Conservation (phyloP, 2,329 filamentous ascomycete species). For the Monilinia polystroma region DNA sequence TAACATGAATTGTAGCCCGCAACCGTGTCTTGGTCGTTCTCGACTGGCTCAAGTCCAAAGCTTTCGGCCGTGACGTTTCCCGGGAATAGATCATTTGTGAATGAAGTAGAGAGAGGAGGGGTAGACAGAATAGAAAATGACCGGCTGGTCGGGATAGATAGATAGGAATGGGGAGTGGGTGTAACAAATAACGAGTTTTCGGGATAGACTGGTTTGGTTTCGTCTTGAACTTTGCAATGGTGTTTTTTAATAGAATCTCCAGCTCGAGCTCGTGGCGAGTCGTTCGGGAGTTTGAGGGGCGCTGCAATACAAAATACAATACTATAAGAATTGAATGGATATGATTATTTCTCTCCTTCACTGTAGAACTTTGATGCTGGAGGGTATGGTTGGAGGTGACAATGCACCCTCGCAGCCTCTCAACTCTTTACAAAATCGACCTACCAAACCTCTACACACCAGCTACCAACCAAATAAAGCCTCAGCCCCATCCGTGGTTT, state of each 20-base stretch:
- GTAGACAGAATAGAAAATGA: slow-evolving; percentile 1
- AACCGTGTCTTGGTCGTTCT: slow-evolving; percentile 90
- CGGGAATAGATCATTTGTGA: slow-evolving; percentile 58
- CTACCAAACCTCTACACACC: too few species aligned
- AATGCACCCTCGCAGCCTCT: too few species aligned
- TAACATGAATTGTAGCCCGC: slow-evolving; percentile 58
- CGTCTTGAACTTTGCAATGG: slow-evolving; percentile 6
- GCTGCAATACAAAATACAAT: not conserved
- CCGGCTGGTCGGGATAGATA: slow-evolving; percentile 16
- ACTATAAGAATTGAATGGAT: not conserved
- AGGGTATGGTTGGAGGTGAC: not conserved
- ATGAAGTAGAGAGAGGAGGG: not conserved
- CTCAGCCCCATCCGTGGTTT: too few species aligned
- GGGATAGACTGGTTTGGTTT: slow-evolving; percentile 20
- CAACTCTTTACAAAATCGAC: too few species aligned
- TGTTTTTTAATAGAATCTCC: slow-evolving; percentile 30
- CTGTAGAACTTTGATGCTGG: not conserved
- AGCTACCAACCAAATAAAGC: too few species aligned
- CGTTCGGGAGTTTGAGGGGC: slow-evolving; percentile 14
- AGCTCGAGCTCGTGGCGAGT: slow-evolving; percentile 17
- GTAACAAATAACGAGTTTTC: slow-evolving; percentile 22
- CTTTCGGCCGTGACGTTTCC: slow-evolving; percentile 93
- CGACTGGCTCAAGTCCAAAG: slow-evolving; percentile 96
- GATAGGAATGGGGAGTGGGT: slow-evolving; percentile 19
- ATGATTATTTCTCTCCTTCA: not conserved